Base-by-base conservation (phyloP, 441 rosid species). In the Adansonia gregorii region DNA sequence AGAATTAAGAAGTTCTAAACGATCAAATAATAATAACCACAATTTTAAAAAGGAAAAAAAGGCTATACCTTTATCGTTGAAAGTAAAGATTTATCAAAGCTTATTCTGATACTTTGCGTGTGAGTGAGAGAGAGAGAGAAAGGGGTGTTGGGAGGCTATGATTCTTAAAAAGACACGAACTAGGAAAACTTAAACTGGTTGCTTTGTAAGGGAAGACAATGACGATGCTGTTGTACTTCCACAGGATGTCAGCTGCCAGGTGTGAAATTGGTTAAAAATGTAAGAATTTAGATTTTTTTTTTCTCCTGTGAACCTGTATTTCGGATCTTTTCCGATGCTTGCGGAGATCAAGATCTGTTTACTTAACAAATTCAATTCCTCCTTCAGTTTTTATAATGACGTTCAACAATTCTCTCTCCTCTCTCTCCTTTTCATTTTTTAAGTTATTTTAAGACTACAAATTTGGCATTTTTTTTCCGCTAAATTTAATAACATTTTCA, bases 1-100 rank as follows among this genome's bases (percentile, higher is more conserved):
- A 72, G 48, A 71, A 27, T 52, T 49, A 54, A 72, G n/a, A 72
- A 72, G 6, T 35, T 72, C 63, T 17, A 17, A 35, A 55, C 19
- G 51, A 55, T 55, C 14, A 54, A 72, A 72, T 3, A 9, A 72
- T 55, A 31, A 31, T 67, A 43, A n/a, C 48, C 64, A 54, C 0
- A 54, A 9, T 54, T 72, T 35, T 8, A 4, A n/a, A 72, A 31
- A 5, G 12, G 6, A 3, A 72, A 54, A 35, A 31, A 17, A 35
- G 4, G 3, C 43, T 10, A 6, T 54, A 35, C 64, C 64, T 54
- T 17, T 35, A 12, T 17, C 14, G n/a, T 35, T 17, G 64, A 55
- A 39, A 9, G 31, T 31, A 10, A 5, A 72, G 49, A 72, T 72
- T 54, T 35, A 9, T 54, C 48, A 31, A 49, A 55, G 75, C 75